These are phyloP conservation scores for Xerophyta viscosa DNA, from an alignment of 106 monocot species.

Conservation along the genomic window DNA sequence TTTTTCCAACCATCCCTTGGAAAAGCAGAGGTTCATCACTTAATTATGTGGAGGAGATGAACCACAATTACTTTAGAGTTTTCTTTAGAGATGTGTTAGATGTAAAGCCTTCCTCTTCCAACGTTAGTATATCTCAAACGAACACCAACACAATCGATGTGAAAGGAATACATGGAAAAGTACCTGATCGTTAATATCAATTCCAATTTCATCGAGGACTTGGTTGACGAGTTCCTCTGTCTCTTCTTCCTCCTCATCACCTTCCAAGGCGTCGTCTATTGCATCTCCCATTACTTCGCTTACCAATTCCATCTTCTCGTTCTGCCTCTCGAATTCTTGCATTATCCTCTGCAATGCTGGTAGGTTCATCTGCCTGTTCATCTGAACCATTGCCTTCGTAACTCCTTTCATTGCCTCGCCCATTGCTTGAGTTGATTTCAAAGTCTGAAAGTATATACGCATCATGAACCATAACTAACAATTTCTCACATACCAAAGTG, in stretches of 20 bases:
- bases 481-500: too few relatives aligned
- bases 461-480: too few relatives aligned
- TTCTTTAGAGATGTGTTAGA: too few relatives aligned
- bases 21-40: too few relatives aligned
- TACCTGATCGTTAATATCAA: conserved; percentile 79
- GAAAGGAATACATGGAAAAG: too few relatives aligned
- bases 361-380: conserved; percentile 93
- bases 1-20: too few relatives aligned
- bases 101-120: too few relatives aligned
- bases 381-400: conserved; percentile 96
- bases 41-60: too few relatives aligned
- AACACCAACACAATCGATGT: too few relatives aligned
- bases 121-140: too few relatives aligned
- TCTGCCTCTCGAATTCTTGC: conserved; percentile 90
- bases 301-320: conserved; percentile 94
- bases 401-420: conserved; percentile 98
- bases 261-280: conserved; percentile 95
- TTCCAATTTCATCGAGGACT: conserved; percentile 94
- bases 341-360: conserved; percentile 94
- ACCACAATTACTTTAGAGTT: too few relatives aligned
- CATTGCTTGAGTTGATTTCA: conserved; percentile 96
- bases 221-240: conserved; percentile 92
- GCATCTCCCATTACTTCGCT: conserved; percentile 85
- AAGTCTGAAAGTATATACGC: conserved; percentile 31
- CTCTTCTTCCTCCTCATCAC: conserved; percentile 93